Base-by-base conservation (phyloP, 2,329 filamentous ascomycete species). In the Aureobasidium sp. region DNA sequence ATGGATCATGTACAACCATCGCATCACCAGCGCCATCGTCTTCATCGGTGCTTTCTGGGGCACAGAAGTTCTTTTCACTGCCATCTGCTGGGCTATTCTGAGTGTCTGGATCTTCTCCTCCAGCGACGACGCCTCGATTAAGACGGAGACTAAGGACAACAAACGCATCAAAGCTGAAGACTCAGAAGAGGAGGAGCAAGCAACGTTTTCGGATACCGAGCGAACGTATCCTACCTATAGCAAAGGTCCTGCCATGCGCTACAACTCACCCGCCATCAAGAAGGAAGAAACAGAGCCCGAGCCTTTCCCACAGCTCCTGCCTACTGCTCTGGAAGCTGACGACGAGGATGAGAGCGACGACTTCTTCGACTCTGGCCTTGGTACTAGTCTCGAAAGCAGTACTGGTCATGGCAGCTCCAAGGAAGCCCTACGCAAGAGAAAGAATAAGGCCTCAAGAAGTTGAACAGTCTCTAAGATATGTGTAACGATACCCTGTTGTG, bases 1-100 rank as follows among this genome's bases (percentile, higher is more conserved):
- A 53, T 94, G 89, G 85, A 69, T 92, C 61, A 96, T 99, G 89
- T 94, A 94, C 69, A 86, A 90, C 64, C 87, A 93, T 76, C 85
- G 88, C 13, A 69, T 94, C 39, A 72, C 85, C 1, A 86, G 86
- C 5, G 91, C 91, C 63, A 58, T 88, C 0, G 69, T 86, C 0
- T 88, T 91, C 68, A 89, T 86, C 0, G 73, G 78, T 0, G 67
- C 83, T 0, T 97, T 97, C 74, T 97, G 92, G 91, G 71, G 77
- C 1, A 83, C 85, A 13, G 91, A 93, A 70, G 80, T 95, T 68
- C 65, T 85, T 0, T 87, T 86, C 45, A 83, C 89, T 71, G 77
- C 79, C 1, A 41, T 86, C 0, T 86, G 83, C 0, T 96, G 90
- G 87, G 71, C 82, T 1, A 49, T 82, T 0, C 67, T 89, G 25